Base-by-base conservation (phyloP, 1,139 yeast genomes). In the Debaryomycetaceae sp. region DNA sequence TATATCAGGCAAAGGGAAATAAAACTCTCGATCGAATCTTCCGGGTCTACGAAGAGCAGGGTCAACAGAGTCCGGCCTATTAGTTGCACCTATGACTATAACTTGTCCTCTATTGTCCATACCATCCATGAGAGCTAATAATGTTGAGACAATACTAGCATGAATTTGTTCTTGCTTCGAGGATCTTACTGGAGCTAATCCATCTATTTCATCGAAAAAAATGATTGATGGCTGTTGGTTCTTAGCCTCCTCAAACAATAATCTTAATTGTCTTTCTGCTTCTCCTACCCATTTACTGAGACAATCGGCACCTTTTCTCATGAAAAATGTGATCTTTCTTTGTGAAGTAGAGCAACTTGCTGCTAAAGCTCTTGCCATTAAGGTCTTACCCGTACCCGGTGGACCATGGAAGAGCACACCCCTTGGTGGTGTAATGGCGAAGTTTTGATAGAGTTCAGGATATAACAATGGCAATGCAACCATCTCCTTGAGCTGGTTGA, bases 321-420 rank as follows among this genome's bases (percentile, higher is more conserved):
- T 94, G 63, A 89, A 94, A 57, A 94, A 94, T 0, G 98, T 88
- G 41, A 94, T 91, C 53, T 92, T 92, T 44, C 86, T 70, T 34
- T 78, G 76, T 9, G 86, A 81, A 0, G 94, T 80, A 0, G 96
- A 86, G 54, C 96, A 91, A 50, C 95, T 86, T 1, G 98, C 92
- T 1, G 98, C 98, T 39, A 94, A 70, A 0, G 98, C 99, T 46
- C 98, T 72, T 0, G 98, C 98, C 96, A 94, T 89, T 39, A 94
- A 73, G 0, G 99, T 94, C 59, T 94, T 94, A 73, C 99, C 99
- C 0, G 98, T 94, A 50, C 99, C 99, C 1, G 99, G 99, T 4
- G 98, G 99, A 32, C 99, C 99, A 63, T 94, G 98, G 66, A 94
- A 94, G 41, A 94, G 65, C 1, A 94, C 99, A 47, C 99, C 99